Conservation (phyloP, 306 rosid genomes). For the Echinosophora koreensis region DNA sequence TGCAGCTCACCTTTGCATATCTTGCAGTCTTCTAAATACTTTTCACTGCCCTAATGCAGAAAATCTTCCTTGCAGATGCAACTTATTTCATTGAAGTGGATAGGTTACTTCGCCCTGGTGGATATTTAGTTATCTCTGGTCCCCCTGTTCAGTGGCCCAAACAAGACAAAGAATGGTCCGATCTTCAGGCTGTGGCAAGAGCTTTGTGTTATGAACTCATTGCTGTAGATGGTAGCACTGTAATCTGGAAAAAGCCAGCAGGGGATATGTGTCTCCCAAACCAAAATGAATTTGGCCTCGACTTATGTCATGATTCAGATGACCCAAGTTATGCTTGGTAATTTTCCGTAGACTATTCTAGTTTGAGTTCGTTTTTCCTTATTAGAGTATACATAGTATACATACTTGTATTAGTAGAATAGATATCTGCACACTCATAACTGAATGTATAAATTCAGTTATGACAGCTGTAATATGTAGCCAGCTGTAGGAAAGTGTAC, state of each 20-base stretch:
- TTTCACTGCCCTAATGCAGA: slow-evolving; percentile 41
- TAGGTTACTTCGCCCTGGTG: slow-evolving; percentile 96
- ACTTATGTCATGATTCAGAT: slow-evolving; percentile 77
- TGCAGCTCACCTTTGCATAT: slow-evolving; percentile 27
- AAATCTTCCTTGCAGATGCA: slow-evolving; percentile 73
- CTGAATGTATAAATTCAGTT: too few relatives aligned
- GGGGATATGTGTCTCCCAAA: slow-evolving; percentile 79
- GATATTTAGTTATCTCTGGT: slow-evolving; percentile 90
- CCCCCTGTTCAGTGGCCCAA: slow-evolving; percentile 98
- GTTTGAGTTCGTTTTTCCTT: slow-evolving; percentile 35
- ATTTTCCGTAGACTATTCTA: slow-evolving; percentile 34
- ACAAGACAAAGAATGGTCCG: slow-evolving; percentile 99
- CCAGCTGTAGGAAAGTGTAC: too few relatives aligned
- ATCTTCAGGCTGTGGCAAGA: slow-evolving; percentile 94
- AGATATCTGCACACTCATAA: too few relatives aligned
- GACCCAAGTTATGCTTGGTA: slow-evolving; percentile 91
- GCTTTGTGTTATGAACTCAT: slow-evolving; percentile 90
- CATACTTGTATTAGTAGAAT: too few relatives aligned
- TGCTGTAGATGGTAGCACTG: slow-evolving; percentile 94
- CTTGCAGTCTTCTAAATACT: slow-evolving; percentile 33
- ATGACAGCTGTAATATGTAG: too few relatives aligned
- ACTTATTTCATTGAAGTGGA: slow-evolving; percentile 96
- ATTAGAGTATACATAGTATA: too few relatives aligned
- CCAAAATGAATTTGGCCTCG: slow-evolving; percentile 89
- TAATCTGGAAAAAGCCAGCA: slow-evolving; percentile 90